phyloP scores from a whole-genome alignment of 257 asterid genomes.

The Pogostemon cablin region DNA sequence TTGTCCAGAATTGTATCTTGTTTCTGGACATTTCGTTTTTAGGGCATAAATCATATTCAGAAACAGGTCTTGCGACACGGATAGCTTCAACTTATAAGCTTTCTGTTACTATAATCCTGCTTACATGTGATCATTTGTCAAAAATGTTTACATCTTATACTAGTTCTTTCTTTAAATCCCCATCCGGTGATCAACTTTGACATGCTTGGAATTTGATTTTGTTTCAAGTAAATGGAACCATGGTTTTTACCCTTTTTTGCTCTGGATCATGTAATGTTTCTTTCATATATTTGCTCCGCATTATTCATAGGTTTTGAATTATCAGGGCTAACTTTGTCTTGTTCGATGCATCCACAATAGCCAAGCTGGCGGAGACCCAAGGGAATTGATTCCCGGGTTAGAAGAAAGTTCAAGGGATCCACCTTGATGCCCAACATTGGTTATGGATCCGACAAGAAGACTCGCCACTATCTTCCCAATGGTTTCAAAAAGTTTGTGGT shows the following conservation, averaged over 20 bases:
- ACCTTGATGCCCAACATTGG: constrained; percentile 75
- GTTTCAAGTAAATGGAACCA: not conserved
- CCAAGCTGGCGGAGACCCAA: constrained; percentile 72
- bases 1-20: constrained; percentile 45
- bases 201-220: not conserved
- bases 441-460: constrained; percentile 70
- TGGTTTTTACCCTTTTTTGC: no score
- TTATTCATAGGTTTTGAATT: not conserved
- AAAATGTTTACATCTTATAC: not conserved
- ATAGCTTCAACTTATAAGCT: constrained; percentile 43
- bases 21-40: constrained; percentile 57
- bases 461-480: constrained; percentile 68
- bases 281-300: not conserved
- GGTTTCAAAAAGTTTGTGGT: constrained; percentile 73
- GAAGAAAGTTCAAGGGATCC: constrained; percentile 78
- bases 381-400: constrained; percentile 76
- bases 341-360: constrained; percentile 27
- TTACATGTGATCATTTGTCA: constrained; percentile 20
- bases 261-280: not conserved
- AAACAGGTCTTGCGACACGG: constrained; percentile 74
- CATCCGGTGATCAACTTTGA: not conserved
- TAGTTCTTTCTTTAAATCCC: not conserved
- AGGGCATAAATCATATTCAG: constrained; percentile 48
- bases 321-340: not conserved
- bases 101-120: constrained; percentile 56